Base-by-base conservation (phyloP, 768 basidiomycete genomes). In the Ramaria sp. region DNA sequence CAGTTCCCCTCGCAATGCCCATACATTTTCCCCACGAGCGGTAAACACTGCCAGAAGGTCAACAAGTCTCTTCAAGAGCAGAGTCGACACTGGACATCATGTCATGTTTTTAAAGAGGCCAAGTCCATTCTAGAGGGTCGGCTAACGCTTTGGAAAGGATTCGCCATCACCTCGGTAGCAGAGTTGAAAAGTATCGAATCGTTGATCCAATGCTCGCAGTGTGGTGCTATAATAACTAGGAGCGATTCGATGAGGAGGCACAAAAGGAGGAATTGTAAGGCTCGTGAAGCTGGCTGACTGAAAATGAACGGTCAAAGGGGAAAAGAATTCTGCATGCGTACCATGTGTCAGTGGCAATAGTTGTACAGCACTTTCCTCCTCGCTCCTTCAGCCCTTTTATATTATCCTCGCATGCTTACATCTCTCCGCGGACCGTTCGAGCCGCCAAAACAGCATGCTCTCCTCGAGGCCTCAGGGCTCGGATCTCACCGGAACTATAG, bases 241-340 rank as follows among this genome's bases (percentile, higher is more conserved):
- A 52, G 50, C 41, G 50, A 52, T 24, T 39, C 50, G 25, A 52
- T 52, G 50, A 9, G 34, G 8, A 3, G 50, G 3, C 50, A 52
- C 22, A 3, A 42, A 3, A 39, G 18, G 24, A 52, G 8, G 5
- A 52, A 52, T 18, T 52, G 50, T 34, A 52, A 24, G 30, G 3
- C 20, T 32, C 13, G 7, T 8, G 50, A 39, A 39, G 38, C 15
- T 15, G 16, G 38, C 38, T 39, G 38, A 15, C 16, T 37, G 36
- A 16, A 37, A 16, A 16, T 8, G 38, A 15, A 15, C 15, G 38
- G 15, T 39, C 38, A 4, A 5, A 39, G 38, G 38, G 38, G 18
- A 39, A 39, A 15, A 39, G 38, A 18, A 16, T 39, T 39, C 38
- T 39, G 38, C 38, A 39, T 39, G 38, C 38, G 30, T 10, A 32